Percentiles rank a stretch among this genome's conserved stretches.
phyloP scores from a whole-genome alignment of 2,329 filamentous ascomycete genomes.

The Aspergillus fructus region DNA sequence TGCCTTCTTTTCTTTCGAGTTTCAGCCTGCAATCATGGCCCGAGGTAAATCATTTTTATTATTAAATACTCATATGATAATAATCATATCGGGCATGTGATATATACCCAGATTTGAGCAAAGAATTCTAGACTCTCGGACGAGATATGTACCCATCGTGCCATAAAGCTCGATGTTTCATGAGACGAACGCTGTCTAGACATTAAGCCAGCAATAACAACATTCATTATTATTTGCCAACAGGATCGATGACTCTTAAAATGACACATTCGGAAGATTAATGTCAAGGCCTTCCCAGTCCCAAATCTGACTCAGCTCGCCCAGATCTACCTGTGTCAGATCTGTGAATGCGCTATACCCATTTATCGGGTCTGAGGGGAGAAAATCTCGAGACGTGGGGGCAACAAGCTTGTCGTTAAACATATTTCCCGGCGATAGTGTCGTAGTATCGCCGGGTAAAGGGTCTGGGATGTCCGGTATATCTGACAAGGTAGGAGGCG shows the following conservation, averaged over 20 bases:
- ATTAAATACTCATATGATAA: too few relatives aligned
- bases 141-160: too few relatives aligned
- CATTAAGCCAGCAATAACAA: not conserved
- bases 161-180: not conserved
- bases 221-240: not conserved
- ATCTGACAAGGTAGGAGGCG: constrained; percentile 1
- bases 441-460: not conserved
- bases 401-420: not conserved
- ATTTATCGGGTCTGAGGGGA: not conserved
- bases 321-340: constrained; percentile 22
- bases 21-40: not conserved
- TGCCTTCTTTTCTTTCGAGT: not conserved
- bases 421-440: not conserved
- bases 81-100: not conserved
- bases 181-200: not conserved
- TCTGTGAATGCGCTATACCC: not conserved
- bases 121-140: not conserved
- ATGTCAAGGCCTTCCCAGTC: constrained; percentile 28
- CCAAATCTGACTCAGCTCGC: constrained; percentile 28
- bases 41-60: too few relatives aligned
- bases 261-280: not conserved
- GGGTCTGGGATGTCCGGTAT: not conserved
- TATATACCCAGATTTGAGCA: not conserved
- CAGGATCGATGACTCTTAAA: not conserved
- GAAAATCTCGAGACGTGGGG: not conserved